Base-by-base conservation (phyloP, 257 asterid genomes). In the Scutellaria baicalensis region DNA sequence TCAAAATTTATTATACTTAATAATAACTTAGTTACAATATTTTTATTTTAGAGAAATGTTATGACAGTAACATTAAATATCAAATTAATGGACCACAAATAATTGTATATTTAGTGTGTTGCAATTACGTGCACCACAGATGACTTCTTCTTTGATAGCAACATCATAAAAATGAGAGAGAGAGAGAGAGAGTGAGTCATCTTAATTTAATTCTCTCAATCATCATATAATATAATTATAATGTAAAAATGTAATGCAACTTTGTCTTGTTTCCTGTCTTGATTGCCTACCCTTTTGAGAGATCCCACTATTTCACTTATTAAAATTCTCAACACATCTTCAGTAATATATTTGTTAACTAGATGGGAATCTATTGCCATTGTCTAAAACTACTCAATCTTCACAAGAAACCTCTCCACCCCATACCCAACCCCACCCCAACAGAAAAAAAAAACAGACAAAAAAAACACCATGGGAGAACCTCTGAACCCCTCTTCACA, bases 401-500 rank as follows among this genome's bases (percentile, higher is more conserved):
- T n/a, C n/a, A n/a, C n/a, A n/a, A n/a, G n/a, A n/a, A n/a, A n/a
- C n/a, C n/a, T n/a, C n/a, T n/a, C n/a, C n/a, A n/a, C n/a, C n/a
- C n/a, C n/a, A n/a, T n/a, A n/a, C n/a, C n/a, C n/a, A n/a, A n/a
- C n/a, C n/a, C n/a, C n/a, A n/a, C n/a, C n/a, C n/a, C n/a, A n/a
- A n/a, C n/a, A 50, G 9, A 5, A 45, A 8, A 47, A 3, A 45
- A 13, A 9, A 5, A 45, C 43, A 20, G 11, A 68, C 40, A 54
- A n/a, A 12, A 2, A 65, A 0, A 43, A 9, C 43, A 0, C 65
- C 73, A 84, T 79, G 84, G 76, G 69, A 74, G 86, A 77, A 2
- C 72, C 68, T 51, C 71, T 68, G 17, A 64, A 14, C 50, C 65
- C 75, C 33, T 58, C 71, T n/a, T 5, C 69, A 27, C 21, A 4